Evolutionary conservation across 805 yeast species (phyloP).

Genomic region (Peterozyma xylosa): DNA sequence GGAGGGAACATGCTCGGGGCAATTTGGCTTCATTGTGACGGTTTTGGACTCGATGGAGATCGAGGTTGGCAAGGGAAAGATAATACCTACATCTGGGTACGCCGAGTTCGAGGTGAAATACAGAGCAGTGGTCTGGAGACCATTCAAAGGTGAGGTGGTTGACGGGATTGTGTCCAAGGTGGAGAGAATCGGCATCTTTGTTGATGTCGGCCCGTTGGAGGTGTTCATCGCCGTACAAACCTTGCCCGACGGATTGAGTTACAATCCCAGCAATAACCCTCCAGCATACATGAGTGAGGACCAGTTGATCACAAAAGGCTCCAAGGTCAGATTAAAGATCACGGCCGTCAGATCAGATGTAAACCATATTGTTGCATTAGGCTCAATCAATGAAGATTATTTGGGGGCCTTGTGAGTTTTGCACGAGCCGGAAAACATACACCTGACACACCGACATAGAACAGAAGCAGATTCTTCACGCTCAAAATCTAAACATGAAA

Average conservation of each 20-base stretch:
- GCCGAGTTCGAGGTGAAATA: slow-evolving; percentile 96
- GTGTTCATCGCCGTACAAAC: slow-evolving; percentile 93
- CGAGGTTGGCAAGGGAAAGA: slow-evolving; percentile 91
- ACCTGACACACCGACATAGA: too few relatives aligned
- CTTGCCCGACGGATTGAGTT: slow-evolving; percentile 89
- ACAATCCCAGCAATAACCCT: slow-evolving; percentile 92
- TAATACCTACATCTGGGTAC: slow-evolving; percentile 85
- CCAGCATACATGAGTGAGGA: slow-evolving; percentile 97
- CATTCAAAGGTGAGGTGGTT: slow-evolving; percentile 97
- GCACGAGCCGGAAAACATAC: neutral
- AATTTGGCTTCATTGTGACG: slow-evolving; percentile 94
- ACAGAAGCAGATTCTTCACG: too few relatives aligned
- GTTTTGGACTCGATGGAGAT: slow-evolving; percentile 91
- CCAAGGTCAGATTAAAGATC: slow-evolving; percentile 87
- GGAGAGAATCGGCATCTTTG: slow-evolving; percentile 92
- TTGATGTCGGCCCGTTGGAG: slow-evolving; percentile 94
- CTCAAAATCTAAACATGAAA: too few relatives aligned
- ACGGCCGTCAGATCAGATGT: slow-evolving; percentile 98
- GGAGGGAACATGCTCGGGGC: slow-evolving; percentile 98
- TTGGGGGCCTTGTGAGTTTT: slow-evolving; percentile 68
- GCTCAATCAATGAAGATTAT: slow-evolving; percentile 96
- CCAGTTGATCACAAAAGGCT: slow-evolving; percentile 90
- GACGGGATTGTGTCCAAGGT: slow-evolving; percentile 95
- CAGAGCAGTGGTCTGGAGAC: slow-evolving; percentile 96
- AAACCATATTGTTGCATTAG: slow-evolving; percentile 94